Percentiles rank a stretch among this genome's conserved stretches.
phyloP scores from a whole-genome alignment of 2,329 filamentous ascomycete genomes.

The Incumbomyces lentus region DNA sequence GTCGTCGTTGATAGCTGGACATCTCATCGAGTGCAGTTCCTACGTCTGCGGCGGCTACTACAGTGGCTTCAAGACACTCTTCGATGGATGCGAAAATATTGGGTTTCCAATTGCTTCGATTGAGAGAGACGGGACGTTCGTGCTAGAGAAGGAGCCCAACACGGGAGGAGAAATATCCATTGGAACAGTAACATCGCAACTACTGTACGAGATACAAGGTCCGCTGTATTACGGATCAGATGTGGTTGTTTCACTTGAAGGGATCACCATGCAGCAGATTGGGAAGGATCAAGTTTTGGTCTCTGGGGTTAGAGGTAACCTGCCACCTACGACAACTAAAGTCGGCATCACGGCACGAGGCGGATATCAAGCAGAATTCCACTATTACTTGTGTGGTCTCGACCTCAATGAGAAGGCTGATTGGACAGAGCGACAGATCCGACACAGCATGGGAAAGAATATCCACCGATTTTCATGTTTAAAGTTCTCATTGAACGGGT shows the following conservation, averaged over 20 bases:
- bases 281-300: constrained; percentile 39
- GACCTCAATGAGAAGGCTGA: constrained; percentile 29
- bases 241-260: constrained; percentile 34
- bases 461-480: constrained; percentile 13
- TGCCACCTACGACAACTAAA: constrained; percentile 36
- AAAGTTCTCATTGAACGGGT: constrained; percentile 14
- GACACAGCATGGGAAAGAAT: constrained; percentile 22
- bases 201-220: constrained; percentile 28
- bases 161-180: constrained; percentile 18
- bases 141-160: constrained; percentile 12
- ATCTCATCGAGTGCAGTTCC: constrained; percentile 44
- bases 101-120: constrained; percentile 23
- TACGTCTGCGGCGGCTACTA: constrained; percentile 48
- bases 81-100: constrained; percentile 11
- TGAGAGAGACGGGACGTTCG: constrained; percentile 11
- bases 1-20: constrained; percentile 38
- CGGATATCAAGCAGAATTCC: constrained; percentile 31
- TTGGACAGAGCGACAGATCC: constrained; percentile 24
- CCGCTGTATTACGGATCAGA: constrained; percentile 41
- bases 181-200: constrained; percentile 17
- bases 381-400: constrained; percentile 29
- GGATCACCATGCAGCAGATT: constrained; percentile 31
- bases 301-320: constrained; percentile 29
- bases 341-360: constrained; percentile 29
- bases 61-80: constrained; percentile 31